Base-by-base conservation (phyloP, 306 rosid species). In the Astragalus glycyphyllos region DNA sequence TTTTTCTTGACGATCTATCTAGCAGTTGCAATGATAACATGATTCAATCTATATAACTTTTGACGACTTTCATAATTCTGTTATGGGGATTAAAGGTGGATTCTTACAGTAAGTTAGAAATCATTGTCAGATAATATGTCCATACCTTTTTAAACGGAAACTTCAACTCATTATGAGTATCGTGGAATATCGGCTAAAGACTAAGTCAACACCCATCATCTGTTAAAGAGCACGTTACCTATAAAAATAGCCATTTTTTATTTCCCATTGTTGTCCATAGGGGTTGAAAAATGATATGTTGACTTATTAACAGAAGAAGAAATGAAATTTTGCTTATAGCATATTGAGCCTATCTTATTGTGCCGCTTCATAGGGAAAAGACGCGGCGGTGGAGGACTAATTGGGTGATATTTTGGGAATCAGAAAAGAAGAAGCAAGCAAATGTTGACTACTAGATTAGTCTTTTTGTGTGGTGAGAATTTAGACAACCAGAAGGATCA, bases 391-490 rank as follows among this genome's bases (percentile, higher is more conserved):
- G 11, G 38, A 47, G 11, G 57, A 50, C 23, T 15, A 15, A 57
- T 45, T 2, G 38, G 72, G 15, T 29, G 72, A 54, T 74, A 64
- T 67, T 57, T 65, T 67, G 54, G 42, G 74, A 13, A 57, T 13
- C 9, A 23, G 31, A 72, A 14, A 58, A 67, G 68, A 2, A 68
- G 12, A 12, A 58, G 46, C 11, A 49, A 68, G 56, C 55, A 48
- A 48, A 23, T 58, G 20, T 50, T 66, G 69, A 72, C 55, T 48
- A 31, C 50, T 53, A 38, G 5, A 40, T 46, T 68, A 32, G 53
- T 58, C 8, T 14, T 0, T 31, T 16, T 63, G 69, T 78, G 73
- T 56, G 77, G 77, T 71, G 62, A 47, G 49, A 37, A 38, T 78
- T 64, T 14, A 47, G 55, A 53, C 23, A 20, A 4, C 5, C 12